These are phyloP conservation scores for Pythium monospermum DNA, from an alignment of 352 stramenopile genomes.

Conservation along the genomic window DNA sequence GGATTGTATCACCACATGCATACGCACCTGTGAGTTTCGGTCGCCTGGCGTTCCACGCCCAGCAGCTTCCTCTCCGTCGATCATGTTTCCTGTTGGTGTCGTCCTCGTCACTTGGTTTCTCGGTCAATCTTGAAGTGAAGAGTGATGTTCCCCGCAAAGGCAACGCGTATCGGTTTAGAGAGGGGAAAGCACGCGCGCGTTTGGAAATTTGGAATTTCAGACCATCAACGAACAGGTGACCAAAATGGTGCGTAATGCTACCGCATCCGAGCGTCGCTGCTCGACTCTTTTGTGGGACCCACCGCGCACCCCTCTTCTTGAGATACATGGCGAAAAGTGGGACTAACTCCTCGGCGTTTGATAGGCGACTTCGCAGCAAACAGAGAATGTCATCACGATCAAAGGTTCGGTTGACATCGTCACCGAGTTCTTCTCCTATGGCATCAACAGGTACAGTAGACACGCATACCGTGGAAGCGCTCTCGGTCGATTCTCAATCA, in stretches of 20 bases:
- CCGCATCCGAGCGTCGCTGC: too few relatives aligned
- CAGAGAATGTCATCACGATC: constrained; percentile 96
- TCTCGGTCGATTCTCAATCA: not conserved
- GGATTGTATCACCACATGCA: too few relatives aligned
- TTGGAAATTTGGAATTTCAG: constrained; percentile 10
- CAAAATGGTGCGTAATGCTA: too few relatives aligned
- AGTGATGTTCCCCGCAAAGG: too few relatives aligned
- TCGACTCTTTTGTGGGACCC: too few relatives aligned
- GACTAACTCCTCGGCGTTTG: too few relatives aligned
- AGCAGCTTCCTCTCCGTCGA: not conserved
- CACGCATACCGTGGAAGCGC: not conserved
- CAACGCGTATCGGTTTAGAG: constrained; percentile 22
- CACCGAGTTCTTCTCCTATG: constrained; percentile 99
- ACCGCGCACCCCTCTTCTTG: too few relatives aligned
- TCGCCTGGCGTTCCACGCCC: not conserved
- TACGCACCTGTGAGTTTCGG: constrained; percentile 1
- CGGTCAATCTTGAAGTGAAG: constrained; percentile 17
- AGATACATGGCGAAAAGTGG: too few relatives aligned
- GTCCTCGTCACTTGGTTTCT: not conserved
- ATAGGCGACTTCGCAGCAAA: constrained; percentile 63
- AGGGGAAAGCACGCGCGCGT: constrained; percentile 1
- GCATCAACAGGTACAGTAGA: constrained; percentile 92
- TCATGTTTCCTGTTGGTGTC: not conserved
- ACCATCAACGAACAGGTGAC: not conserved
- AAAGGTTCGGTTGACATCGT: constrained; percentile 98